phyloP scores from a whole-genome alignment of 73 alveolate species.

The Tetrahymena borealis region DNA sequence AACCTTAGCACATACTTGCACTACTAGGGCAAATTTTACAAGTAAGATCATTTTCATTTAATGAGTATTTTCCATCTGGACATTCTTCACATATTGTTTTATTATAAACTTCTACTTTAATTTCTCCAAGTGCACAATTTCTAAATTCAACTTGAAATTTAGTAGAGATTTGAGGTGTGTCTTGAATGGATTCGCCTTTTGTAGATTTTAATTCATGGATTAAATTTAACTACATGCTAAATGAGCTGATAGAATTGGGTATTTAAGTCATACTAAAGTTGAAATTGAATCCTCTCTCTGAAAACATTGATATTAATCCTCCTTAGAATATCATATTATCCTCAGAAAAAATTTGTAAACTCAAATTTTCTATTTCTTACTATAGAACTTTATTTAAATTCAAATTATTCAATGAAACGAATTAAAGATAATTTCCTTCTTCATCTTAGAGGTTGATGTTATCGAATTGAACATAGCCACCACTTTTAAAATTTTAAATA shows the following conservation, averaged over 20 bases:
- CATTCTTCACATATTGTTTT: background rate
- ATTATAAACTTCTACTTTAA: background rate
- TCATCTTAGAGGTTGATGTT: background rate
- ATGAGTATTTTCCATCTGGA: background rate
- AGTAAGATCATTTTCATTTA: background rate
- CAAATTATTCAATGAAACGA: background rate
- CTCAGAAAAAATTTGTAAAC: background rate
- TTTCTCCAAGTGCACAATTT: background rate
- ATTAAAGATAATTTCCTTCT: background rate
- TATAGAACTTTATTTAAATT: background rate
- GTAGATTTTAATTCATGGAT: background rate
- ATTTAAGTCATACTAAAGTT: background rate
- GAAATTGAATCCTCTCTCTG: background rate
- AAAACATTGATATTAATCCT: background rate
- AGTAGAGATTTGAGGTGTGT: background rate
- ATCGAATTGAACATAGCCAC: background rate
- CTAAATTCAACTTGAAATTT: background rate
- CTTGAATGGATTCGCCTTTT: background rate
- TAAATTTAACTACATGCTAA: background rate
- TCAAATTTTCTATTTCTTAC: background rate
- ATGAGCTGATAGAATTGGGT: background rate
- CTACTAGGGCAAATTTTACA: background rate
- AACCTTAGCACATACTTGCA: background rate
- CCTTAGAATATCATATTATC: background rate
- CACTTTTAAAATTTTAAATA: background rate